These are phyloP conservation scores for Aspergillus intermedius DNA, from an alignment of 2,329 filamentous ascomycete species.

Conservation along the genomic window DNA sequence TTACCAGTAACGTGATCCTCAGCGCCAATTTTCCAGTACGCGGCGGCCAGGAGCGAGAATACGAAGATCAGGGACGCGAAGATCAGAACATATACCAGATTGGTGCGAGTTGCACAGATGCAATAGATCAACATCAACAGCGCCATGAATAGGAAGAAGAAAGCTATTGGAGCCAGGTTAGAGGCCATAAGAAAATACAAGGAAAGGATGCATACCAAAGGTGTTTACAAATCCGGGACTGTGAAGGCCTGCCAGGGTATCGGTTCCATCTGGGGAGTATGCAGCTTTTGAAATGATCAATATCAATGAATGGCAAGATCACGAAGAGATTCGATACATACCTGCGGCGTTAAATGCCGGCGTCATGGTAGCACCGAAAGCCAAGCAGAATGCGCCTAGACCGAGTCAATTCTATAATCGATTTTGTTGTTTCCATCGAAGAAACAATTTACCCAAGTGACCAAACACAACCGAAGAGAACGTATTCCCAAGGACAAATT, in stretches of 20 bases:
- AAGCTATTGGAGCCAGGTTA: conserved; percentile 1
- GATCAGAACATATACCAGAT: conserved; percentile 4
- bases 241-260: conserved; percentile 7
- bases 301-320: not conserved
- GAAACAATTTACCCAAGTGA: conserved; percentile 5
- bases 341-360: conserved; percentile 9
- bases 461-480: conserved; percentile 22
- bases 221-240: conserved; percentile 10
- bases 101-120: conserved; percentile 8
- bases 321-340: not conserved
- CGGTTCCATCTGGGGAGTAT: conserved; percentile 4
- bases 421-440: not conserved
- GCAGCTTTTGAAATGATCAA: conserved; percentile 2
- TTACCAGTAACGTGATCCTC: conserved; percentile 5
- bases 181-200: not conserved
- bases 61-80: conserved; percentile 6
- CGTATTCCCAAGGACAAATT: conserved; percentile 30
- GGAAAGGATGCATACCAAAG: conserved; percentile 4
- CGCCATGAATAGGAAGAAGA: conserved; percentile 10
- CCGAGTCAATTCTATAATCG: not conserved
- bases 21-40: conserved; percentile 6
- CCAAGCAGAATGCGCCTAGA: conserved; percentile 10
- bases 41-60: conserved; percentile 6
- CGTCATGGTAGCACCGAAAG: conserved; percentile 7
- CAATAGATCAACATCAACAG: conserved; percentile 8